phyloP scores from a whole-genome alignment of 2,329 filamentous ascomycete species.

The Aspergillus transmontanensis region DNA sequence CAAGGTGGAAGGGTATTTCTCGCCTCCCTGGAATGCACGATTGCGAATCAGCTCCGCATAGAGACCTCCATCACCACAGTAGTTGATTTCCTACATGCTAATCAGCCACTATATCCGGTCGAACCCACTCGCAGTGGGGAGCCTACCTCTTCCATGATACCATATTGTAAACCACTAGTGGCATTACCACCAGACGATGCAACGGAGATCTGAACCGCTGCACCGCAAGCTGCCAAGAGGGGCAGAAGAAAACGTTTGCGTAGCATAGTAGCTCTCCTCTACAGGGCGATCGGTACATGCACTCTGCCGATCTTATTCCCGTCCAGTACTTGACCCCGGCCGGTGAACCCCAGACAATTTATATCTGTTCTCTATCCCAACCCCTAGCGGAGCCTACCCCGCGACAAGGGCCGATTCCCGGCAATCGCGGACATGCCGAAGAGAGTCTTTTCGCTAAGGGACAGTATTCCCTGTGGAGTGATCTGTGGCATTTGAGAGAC shows the following conservation, averaged over 20 bases:
- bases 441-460: background rate
- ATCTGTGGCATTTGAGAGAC: background rate
- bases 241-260: slow-evolving; percentile 26
- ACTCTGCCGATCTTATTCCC: slow-evolving; percentile 15
- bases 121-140: background rate
- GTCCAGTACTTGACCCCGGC: background rate
- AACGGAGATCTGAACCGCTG: slow-evolving; percentile 31
- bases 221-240: slow-evolving; percentile 27
- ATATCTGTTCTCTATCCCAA: slow-evolving; percentile 7
- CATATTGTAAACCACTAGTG: slow-evolving; percentile 32
- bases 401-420: background rate
- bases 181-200: slow-evolving; percentile 33
- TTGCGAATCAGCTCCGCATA: slow-evolving; percentile 40
- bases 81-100: slow-evolving; percentile 31
- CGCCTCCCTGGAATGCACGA: slow-evolving; percentile 37
- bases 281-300: slow-evolving; percentile 4
- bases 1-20: slow-evolving; percentile 31
- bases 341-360: slow-evolving; percentile 1
- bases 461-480: background rate
- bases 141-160: slow-evolving; percentile 34
- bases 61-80: slow-evolving; percentile 36
- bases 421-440: background rate
- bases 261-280: slow-evolving; percentile 20
- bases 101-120: background rate
- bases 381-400: background rate